A percentile compares a stretch with the other conserved stretches of the same genome.
Conservation (phyloP, 148 eudicot species). For the Diospyros kaki region DNA sequence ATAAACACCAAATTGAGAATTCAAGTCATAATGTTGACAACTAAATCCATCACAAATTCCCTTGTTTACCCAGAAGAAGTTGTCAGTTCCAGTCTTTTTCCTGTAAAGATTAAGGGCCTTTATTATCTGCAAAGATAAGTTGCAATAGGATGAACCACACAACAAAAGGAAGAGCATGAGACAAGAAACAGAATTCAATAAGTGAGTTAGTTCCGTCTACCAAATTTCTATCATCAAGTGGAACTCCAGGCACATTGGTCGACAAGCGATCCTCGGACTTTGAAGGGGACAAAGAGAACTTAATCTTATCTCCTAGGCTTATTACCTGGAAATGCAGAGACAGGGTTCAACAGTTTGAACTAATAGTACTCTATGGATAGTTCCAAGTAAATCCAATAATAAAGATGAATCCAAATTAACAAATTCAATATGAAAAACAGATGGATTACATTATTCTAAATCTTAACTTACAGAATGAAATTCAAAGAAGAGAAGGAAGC, state of each 20-base stretch:
- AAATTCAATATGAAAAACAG: constrained; percentile 1
- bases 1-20: neutral
- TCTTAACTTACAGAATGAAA: neutral
- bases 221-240: constrained; percentile 87
- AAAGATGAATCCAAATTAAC: neutral
- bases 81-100: constrained; percentile 76
- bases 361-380: neutral
- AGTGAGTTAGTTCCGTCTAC: constrained; percentile 30
- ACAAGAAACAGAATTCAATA: constrained; percentile 7
- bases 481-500: neutral
- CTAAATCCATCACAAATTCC: neutral
- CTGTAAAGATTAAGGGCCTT: constrained; percentile 82
- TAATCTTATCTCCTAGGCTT: constrained; percentile 89
- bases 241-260: constrained; percentile 88
- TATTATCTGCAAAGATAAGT: constrained; percentile 58
- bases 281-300: constrained; percentile 91
- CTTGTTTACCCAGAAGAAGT: constrained; percentile 72
- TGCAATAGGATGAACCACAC: constrained; percentile 11
- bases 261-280: constrained; percentile 75
- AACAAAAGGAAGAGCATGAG: neutral
- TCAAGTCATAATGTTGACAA: neutral
- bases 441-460: neutral
- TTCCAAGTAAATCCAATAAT: neutral
- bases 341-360: constrained; percentile 2
- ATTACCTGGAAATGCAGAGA: constrained; percentile 48